phyloP scores from a whole-genome alignment of 2,329 filamentous ascomycete genomes.

The Cadophora sp. region DNA sequence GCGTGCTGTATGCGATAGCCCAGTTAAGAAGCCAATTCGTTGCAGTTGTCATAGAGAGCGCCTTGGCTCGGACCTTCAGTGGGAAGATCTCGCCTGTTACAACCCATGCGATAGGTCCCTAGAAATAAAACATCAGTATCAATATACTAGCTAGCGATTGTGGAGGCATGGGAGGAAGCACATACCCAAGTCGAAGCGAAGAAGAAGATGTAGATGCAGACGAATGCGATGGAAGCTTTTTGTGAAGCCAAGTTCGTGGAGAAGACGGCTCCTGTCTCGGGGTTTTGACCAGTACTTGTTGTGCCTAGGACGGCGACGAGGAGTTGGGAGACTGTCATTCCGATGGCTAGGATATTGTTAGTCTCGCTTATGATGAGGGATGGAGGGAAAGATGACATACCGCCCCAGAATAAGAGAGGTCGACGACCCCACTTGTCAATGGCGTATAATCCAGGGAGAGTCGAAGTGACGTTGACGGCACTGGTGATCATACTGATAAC shows the following conservation, averaged over 20 bases:
- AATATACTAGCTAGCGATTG: too few species aligned
- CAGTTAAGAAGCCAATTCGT: slow-evolving; percentile 77
- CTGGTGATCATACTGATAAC: slow-evolving; percentile 69
- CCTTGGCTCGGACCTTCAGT: slow-evolving; percentile 68
- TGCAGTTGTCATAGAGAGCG: slow-evolving; percentile 71
- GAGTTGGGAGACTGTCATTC: slow-evolving; percentile 68
- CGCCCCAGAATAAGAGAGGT: slow-evolving; percentile 66
- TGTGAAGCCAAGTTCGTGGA: slow-evolving; percentile 60
- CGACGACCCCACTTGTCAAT: slow-evolving; percentile 72
- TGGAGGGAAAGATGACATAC: slow-evolving; percentile 14
- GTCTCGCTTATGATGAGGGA: background rate
- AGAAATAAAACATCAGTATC: background rate
- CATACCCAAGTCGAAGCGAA: slow-evolving; percentile 73
- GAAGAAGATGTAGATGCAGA: slow-evolving; percentile 78
- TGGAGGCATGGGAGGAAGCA: slow-evolving; percentile 36
- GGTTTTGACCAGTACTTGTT: slow-evolving; percentile 58
- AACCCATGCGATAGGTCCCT: slow-evolving; percentile 61
- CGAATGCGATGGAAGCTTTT: slow-evolving; percentile 64
- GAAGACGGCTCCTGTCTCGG: slow-evolving; percentile 52
- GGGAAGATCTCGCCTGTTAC: slow-evolving; percentile 69
- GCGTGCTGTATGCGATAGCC: slow-evolving; percentile 80
- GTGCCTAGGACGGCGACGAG: slow-evolving; percentile 66
- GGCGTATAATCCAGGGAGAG: slow-evolving; percentile 66
- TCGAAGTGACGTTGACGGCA: slow-evolving; percentile 68
- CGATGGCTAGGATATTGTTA: slow-evolving; percentile 53